phyloP scores from a whole-genome alignment of 768 basidiomycete genomes.

The Auricularia sp. region DNA sequence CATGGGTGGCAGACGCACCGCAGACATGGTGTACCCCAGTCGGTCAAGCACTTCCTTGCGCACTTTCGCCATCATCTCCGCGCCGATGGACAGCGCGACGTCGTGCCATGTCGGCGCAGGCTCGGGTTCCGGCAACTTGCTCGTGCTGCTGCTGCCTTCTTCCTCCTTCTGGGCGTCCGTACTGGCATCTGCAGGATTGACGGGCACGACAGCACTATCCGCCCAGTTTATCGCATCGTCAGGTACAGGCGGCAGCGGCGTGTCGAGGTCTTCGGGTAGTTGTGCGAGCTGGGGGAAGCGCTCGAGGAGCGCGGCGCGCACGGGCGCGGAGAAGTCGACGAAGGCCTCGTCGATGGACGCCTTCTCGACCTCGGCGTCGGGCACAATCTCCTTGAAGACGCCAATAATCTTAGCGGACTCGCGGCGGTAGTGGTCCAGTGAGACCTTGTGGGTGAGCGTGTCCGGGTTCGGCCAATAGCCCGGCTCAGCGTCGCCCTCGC shows the following conservation, averaged over 20 bases:
- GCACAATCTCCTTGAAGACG: slow-evolving; percentile 71
- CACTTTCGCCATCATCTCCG: slow-evolving; percentile 73
- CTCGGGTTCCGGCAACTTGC: slow-evolving; percentile 7
- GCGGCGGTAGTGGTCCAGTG: slow-evolving; percentile 83
- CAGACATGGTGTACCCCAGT: slow-evolving; percentile 90
- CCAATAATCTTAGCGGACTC: slow-evolving; percentile 83
- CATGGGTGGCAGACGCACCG: slow-evolving; percentile 39
- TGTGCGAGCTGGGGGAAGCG: slow-evolving; percentile 67
- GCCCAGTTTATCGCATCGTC: slow-evolving; percentile 43
- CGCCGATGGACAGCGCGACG: slow-evolving; percentile 79
- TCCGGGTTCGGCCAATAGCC: slow-evolving; percentile 89
- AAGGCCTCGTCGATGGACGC: slow-evolving; percentile 98
- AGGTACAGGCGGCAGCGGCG: slow-evolving; percentile 65
- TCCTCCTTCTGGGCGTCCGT: slow-evolving; percentile 7
- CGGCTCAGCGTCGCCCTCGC: slow-evolving; percentile 76
- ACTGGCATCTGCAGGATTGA: slow-evolving; percentile 7
- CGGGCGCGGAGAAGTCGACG: slow-evolving; percentile 77
- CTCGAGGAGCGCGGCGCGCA: slow-evolving; percentile 64
- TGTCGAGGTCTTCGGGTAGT: slow-evolving; percentile 63
- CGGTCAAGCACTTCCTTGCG: slow-evolving; percentile 54
- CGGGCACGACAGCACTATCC: slow-evolving; percentile 52
- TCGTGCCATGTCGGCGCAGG: slow-evolving; percentile 71
- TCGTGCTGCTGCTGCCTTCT: slow-evolving; percentile 19
- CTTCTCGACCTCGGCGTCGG: slow-evolving; percentile 82
- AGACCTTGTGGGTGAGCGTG: slow-evolving; percentile 91